phyloP scores from a whole-genome alignment of 768 basidiomycete genomes.

The Tephrocybe sp. region DNA sequence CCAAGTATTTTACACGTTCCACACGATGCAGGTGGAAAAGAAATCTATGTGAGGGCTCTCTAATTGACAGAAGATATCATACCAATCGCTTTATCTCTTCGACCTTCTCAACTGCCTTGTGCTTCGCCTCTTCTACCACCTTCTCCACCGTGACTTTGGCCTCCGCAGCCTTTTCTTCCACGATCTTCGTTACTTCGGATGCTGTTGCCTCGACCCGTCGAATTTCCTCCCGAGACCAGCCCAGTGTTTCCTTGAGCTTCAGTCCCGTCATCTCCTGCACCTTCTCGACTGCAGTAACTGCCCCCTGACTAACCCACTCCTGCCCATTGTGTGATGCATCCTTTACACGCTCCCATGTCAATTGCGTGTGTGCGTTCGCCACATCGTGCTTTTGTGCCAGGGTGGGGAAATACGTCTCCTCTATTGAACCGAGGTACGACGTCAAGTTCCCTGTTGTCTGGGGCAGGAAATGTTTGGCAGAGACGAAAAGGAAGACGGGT shows the following conservation, averaged over 20 bases:
- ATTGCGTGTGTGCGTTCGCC: constrained; percentile 57
- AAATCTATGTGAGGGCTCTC: constrained; percentile 11
- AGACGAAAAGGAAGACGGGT: constrained; percentile 65
- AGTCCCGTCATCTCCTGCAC: constrained; percentile 74
- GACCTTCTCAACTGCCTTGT: constrained; percentile 13
- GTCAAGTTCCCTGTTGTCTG: constrained; percentile 72
- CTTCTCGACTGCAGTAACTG: constrained; percentile 46
- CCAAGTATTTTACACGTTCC: no score
- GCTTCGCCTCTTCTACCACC: constrained; percentile 22
- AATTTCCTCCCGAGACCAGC: constrained; percentile 31
- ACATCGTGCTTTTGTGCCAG: constrained; percentile 69
- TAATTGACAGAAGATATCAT: constrained; percentile 6
- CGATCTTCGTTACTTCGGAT: constrained; percentile 21
- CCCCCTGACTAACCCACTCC: constrained; percentile 42
- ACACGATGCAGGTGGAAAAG: not conserved
- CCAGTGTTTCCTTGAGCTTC: constrained; percentile 62
- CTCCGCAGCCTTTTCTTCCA: constrained; percentile 26
- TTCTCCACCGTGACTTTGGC: constrained; percentile 19
- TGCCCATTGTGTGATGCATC: constrained; percentile 50
- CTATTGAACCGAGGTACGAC: constrained; percentile 64
- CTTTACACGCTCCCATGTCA: constrained; percentile 58
- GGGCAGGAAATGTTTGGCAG: constrained; percentile 85
- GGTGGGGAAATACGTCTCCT: constrained; percentile 67
- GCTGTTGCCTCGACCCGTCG: constrained; percentile 21
- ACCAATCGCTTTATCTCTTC: constrained; percentile 15